Percentiles rank a stretch among this genome's conserved stretches.
These are phyloP conservation scores for Pythium pectinolyticum DNA, from an alignment of 352 stramenopile species.

Conservation along the genomic window DNA sequence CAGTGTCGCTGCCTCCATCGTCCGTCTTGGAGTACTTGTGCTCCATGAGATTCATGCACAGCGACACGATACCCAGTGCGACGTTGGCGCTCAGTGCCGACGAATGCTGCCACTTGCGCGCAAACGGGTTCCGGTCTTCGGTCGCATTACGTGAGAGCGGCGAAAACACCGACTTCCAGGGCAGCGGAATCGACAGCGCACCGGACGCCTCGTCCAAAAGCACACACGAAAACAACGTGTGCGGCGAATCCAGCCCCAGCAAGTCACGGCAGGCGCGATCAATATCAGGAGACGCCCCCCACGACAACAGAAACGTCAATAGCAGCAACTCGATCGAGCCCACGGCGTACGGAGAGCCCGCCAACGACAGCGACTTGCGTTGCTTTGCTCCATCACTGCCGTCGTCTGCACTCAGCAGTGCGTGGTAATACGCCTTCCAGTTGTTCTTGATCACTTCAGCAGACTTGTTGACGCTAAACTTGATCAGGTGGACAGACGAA, in stretches of 20 bases:
- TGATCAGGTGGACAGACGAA: slow-evolving; percentile 55
- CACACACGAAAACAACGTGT: slow-evolving; percentile 65
- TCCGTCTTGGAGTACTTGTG: slow-evolving; percentile 52
- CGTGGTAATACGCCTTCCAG: slow-evolving; percentile 65
- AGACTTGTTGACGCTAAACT: slow-evolving; percentile 64
- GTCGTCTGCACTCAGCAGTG: slow-evolving; percentile 18
- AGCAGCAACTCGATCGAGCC: slow-evolving; percentile 71
- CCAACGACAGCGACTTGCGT: slow-evolving; percentile 1
- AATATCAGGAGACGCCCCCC: slow-evolving; percentile 62
- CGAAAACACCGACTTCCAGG: slow-evolving; percentile 41
- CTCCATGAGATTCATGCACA: slow-evolving; percentile 86
- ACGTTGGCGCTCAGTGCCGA: slow-evolving; percentile 64
- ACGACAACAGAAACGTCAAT: slow-evolving; percentile 76
- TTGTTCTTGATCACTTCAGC: slow-evolving; percentile 68
- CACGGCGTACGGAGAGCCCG: slow-evolving; percentile 55
- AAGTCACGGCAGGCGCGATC: slow-evolving; percentile 59
- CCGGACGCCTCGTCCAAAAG: slow-evolving; percentile 52
- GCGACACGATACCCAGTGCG: slow-evolving; percentile 64
- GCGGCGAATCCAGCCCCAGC: slow-evolving; percentile 53
- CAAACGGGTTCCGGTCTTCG: slow-evolving; percentile 36
- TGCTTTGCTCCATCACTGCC: not conserved
- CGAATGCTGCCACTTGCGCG: slow-evolving; percentile 75
- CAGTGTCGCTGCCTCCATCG: no score
- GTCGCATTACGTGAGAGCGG: slow-evolving; percentile 1
- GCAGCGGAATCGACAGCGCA: slow-evolving; percentile 71